A percentile compares a stretch with the other conserved stretches of the same genome.
Evolutionary conservation across 2,329 filamentous ascomycete species (phyloP).

Genomic region (Colletotrichum gloeosporioides): DNA sequence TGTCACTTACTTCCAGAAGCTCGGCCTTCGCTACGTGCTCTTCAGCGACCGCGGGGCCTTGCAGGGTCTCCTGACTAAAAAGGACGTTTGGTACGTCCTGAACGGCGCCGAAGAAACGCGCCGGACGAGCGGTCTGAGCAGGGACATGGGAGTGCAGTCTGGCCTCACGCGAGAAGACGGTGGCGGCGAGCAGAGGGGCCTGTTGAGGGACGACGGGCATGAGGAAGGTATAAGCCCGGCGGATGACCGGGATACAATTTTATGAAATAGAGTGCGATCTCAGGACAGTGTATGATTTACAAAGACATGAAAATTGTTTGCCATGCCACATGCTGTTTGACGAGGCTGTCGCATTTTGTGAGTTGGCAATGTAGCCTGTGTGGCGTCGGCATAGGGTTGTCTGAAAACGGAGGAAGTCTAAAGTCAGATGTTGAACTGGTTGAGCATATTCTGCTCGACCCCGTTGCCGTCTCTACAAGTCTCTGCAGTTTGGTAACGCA

Average conservation of each 20-base stretch:
- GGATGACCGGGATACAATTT: constrained; percentile 15
- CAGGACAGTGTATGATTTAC: neutral
- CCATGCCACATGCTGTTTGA: neutral
- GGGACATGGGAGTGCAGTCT: constrained; percentile 32
- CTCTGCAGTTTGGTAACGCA: neutral
- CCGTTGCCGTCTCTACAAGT: neutral
- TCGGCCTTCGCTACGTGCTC: constrained; percentile 88
- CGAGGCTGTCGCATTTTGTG: neutral
- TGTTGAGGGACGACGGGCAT: constrained; percentile 42
- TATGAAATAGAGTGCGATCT: constrained; percentile 11
- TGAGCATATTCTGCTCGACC: neutral
- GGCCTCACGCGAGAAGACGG: constrained; percentile 43
- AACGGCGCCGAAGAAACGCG: constrained; percentile 75
- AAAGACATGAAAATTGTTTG: neutral
- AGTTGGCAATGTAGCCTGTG: neutral
- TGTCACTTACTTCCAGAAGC: constrained; percentile 91
- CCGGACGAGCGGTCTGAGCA: constrained; percentile 37
- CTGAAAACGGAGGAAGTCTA: neutral
- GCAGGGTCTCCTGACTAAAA: constrained; percentile 91
- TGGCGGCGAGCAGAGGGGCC: constrained; percentile 46
- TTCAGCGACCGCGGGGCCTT: constrained; percentile 84
- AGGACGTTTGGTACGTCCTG: constrained; percentile 94
- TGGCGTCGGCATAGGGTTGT: neutral
- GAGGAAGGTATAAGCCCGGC: constrained; percentile 34
- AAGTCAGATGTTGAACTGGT: neutral